Percentiles rank a stretch among this genome's conserved stretches.
Evolutionary conservation across 2,329 filamentous ascomycete species (phyloP).

Genomic region (Trichophyton schoenleinii): DNA sequence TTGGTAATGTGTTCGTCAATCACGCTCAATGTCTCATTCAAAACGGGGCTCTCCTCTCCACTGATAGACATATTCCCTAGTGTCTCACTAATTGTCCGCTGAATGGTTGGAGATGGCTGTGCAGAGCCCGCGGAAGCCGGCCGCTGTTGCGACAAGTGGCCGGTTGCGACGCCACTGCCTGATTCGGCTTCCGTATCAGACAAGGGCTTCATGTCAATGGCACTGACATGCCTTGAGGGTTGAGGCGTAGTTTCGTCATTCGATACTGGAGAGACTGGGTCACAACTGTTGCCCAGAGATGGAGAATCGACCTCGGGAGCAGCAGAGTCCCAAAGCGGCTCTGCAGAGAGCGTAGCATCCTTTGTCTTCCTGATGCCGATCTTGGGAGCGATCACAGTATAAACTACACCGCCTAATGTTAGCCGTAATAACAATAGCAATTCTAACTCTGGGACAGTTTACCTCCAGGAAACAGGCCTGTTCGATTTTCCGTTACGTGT

Average conservation of each 20-base stretch:
- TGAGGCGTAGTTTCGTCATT: slow-evolving; percentile 31
- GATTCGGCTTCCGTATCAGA: slow-evolving; percentile 9
- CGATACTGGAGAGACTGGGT: slow-evolving; percentile 17
- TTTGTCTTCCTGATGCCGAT: slow-evolving; percentile 11
- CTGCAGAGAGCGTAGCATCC: slow-evolving; percentile 5
- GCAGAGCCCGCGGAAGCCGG: slow-evolving; percentile 1
- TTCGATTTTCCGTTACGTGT: slow-evolving; percentile 30
- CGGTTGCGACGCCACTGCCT: neutral
- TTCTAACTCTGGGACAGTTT: slow-evolving; percentile 11
- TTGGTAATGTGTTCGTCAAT: slow-evolving; percentile 96
- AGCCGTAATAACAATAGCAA: slow-evolving; percentile 11
- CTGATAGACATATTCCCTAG: slow-evolving; percentile 42
- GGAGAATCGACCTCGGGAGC: neutral
- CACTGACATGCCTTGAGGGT: slow-evolving; percentile 28
- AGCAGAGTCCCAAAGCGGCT: neutral
- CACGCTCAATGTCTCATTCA: slow-evolving; percentile 89
- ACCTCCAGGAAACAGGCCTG: slow-evolving; percentile 39
- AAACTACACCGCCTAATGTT: slow-evolving; percentile 13
- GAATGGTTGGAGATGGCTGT: slow-evolving; percentile 22
- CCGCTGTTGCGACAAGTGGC: slow-evolving; percentile 9
- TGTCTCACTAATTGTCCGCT: slow-evolving; percentile 34
- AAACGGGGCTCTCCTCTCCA: slow-evolving; percentile 58
- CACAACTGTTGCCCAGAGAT: neutral
- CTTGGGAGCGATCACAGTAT: slow-evolving; percentile 17
- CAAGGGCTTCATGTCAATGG: slow-evolving; percentile 19